These are phyloP conservation scores for Phytophthora meadii DNA, from an alignment of 352 stramenopile genomes.

Conservation along the genomic window DNA sequence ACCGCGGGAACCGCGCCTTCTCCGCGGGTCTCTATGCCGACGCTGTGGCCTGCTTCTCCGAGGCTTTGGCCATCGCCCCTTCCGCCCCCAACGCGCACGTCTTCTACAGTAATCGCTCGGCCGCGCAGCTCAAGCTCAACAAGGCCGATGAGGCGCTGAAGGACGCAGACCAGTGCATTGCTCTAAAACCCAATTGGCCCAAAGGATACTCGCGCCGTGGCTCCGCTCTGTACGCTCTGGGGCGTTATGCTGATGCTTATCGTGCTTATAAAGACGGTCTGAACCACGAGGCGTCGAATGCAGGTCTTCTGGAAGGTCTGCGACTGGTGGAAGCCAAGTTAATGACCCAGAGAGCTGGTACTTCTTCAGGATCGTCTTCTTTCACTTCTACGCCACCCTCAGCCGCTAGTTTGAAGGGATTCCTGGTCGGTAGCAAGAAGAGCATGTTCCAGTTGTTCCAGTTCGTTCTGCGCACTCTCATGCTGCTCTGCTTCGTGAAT, in stretches of 20 bases:
- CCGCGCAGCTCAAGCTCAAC: conserved; percentile 80
- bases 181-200: conserved; percentile 78
- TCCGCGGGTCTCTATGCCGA: conserved; percentile 69
- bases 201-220: conserved; percentile 91
- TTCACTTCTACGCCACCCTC: conserved; percentile 8
- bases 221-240: conserved; percentile 71
- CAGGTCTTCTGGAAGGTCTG: conserved; percentile 75
- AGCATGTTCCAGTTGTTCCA: conserved; percentile 78
- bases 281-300: conserved; percentile 63
- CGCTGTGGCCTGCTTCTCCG: conserved; percentile 75
- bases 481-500: conserved; percentile 73
- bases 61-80: conserved; percentile 71
- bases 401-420: conserved; percentile 39
- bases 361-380: conserved; percentile 5
- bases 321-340: conserved; percentile 66
- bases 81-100: conserved; percentile 56
- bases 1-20: conserved; percentile 87
- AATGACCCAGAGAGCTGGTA: conserved; percentile 24
- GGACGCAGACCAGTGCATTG: conserved; percentile 84
- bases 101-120: conserved; percentile 88
- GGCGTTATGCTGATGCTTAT: conserved; percentile 73
- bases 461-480: conserved; percentile 65
- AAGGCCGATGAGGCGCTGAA: conserved; percentile 68
- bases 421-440: conserved; percentile 70
- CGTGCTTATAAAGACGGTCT: conserved; percentile 85